phyloP scores from a whole-genome alignment of 2,329 filamentous ascomycete genomes.

The Boeremia exigua region DNA sequence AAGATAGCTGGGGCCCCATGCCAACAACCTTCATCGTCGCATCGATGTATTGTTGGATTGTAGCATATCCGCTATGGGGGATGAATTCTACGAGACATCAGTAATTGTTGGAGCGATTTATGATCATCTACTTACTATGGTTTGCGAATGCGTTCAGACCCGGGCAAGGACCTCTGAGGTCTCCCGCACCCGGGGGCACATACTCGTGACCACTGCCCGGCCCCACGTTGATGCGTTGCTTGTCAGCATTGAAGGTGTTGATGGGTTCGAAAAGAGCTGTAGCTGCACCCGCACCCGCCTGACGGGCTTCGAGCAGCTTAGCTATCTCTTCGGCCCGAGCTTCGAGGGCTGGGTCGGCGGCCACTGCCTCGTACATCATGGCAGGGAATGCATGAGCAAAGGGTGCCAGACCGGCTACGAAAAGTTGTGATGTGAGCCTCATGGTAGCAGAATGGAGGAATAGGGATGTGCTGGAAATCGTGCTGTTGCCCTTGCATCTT shows the following conservation, averaged over 20 bases:
- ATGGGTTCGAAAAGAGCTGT: conserved; percentile 29
- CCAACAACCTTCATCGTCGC: conserved; percentile 28
- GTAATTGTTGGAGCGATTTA: not conserved
- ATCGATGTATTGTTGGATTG: conserved; percentile 29
- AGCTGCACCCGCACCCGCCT: conserved; percentile 27
- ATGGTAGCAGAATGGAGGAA: conserved; percentile 10
- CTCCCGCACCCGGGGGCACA: conserved; percentile 29
- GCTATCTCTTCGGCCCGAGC: conserved; percentile 25
- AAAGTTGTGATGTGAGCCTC: conserved; percentile 21
- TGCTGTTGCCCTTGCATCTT: not conserved
- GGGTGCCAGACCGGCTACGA: conserved; percentile 18
- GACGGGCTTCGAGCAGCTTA: conserved; percentile 19
- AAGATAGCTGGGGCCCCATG: conserved; percentile 23
- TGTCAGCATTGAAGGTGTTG: conserved; percentile 27
- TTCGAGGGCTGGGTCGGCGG: conserved; percentile 21
- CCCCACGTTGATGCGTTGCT: conserved; percentile 27
- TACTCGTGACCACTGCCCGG: conserved; percentile 32
- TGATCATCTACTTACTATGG: conserved; percentile 20
- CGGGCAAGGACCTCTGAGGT: conserved; percentile 34
- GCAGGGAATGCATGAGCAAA: conserved; percentile 28
- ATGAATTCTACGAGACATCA: conserved; percentile 20
- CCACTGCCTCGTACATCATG: conserved; percentile 31
- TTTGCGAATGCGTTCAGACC: conserved; percentile 36
- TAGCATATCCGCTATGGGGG: conserved; percentile 30
- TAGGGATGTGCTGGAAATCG: not conserved